Evolutionary conservation across 176 grass and related monocot species (phyloP).

Genomic region (Sorghum bicolor): DNA sequence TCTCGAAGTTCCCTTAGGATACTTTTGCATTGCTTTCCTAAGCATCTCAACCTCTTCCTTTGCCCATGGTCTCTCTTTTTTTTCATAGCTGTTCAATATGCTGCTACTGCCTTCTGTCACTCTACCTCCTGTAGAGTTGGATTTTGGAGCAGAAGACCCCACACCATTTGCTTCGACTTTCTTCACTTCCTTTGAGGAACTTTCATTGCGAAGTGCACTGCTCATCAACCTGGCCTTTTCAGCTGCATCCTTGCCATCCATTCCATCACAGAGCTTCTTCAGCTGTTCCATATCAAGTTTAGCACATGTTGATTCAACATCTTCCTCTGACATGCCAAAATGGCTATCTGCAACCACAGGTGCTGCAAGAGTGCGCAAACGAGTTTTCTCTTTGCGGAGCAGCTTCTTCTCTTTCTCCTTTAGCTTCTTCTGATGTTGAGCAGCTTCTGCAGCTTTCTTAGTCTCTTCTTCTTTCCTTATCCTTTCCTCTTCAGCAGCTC

Average conservation of each 20-base stretch:
- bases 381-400: constrained; percentile 84
- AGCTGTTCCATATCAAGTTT: constrained; percentile 66
- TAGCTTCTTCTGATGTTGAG: constrained; percentile 71
- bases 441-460: constrained; percentile 68
- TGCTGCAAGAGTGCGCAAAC: constrained; percentile 52
- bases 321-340: constrained; percentile 57
- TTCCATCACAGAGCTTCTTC: constrained; percentile 60
- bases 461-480: constrained; percentile 73
- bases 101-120: constrained; percentile 9
- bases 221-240: constrained; percentile 60
- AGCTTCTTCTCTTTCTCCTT: constrained; percentile 98
- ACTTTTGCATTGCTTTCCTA: constrained; percentile 95
- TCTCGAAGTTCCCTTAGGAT: constrained; percentile 79
- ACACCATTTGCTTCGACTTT: constrained; percentile 47
- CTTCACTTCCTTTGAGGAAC: constrained; percentile 31
- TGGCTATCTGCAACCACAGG: constrained; percentile 35
- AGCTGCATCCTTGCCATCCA: constrained; percentile 60
- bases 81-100: constrained; percentile 51
- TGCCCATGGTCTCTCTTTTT: constrained; percentile 84
- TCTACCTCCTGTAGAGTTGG: constrained; percentile 12
- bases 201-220: constrained; percentile 46
- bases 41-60: constrained; percentile 96
- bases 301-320: constrained; percentile 70
- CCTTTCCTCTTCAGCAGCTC: constrained; percentile 71
- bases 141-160: constrained; percentile 18